Evolutionary conservation across 2,329 filamentous ascomycete species (phyloP), one percentile per base, ranked within the genome.

Genomic region (Epicoccum sorghinum): DNA sequence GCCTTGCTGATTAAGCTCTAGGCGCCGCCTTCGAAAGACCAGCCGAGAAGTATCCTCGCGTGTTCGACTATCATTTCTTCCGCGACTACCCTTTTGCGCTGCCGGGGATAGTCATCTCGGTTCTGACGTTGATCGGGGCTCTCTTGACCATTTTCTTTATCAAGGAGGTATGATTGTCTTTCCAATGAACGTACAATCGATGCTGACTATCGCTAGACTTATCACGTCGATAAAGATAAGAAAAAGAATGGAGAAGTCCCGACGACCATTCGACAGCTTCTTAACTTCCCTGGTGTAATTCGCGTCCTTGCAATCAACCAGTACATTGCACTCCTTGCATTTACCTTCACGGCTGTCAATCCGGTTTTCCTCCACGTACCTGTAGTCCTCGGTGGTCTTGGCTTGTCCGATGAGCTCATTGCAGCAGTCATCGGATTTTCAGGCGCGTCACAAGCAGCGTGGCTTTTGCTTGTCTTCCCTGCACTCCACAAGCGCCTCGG

Each of bases 391-490:
- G 90, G 90, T 30, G 90, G 90, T 0, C 82, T 86, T 42, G 83
- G 80, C 3, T 88, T 92, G 70, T 74, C 79, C 0, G 78, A 87
- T 0, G 68, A 82, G 4, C 80, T 84, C 47, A 93, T 92, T 58
- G 87, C 88, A 1, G 62, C 86, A 2, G 83, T 88, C 74, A 83
- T 93, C 76, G 84, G 80, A 1, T 52, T 87, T 1, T 83, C 81
- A 22, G 90, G 90, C 10, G 75, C 83, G 13, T 80, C 84, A 4
- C 90, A 93, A 71, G 85, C 88, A 1, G 52, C 83, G 6, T 93
- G 89, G 89, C 82, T 91, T 2, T 78, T 93, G 0, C 58, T 90
- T 12, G 77, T 82, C 29, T 93, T 93, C 67, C 89, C 90, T 1
- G 76, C 79, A 0, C 71, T 93, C 1, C 89, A 93, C 66, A 77